Evolutionary conservation across 2,329 filamentous ascomycete species (phyloP).

Genomic region (Ceratocystis eucalypticola): DNA sequence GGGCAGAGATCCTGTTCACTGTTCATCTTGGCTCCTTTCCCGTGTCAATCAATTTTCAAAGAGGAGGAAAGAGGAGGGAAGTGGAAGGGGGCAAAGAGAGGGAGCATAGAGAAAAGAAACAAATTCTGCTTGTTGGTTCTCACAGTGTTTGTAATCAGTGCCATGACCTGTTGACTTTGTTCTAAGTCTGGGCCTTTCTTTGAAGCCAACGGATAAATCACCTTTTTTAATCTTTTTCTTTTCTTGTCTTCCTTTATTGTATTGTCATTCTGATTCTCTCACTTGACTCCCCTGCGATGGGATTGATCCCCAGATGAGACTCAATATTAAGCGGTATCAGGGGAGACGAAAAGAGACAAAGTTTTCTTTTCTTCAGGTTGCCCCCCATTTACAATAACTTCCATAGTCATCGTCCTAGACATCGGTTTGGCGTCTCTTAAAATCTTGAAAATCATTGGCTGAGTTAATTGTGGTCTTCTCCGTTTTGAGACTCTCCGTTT

Average conservation of each 20-base stretch:
- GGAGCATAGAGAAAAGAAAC: background rate
- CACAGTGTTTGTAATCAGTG: background rate
- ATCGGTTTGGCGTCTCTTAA: background rate
- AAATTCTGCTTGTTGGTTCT: background rate
- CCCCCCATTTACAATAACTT: background rate
- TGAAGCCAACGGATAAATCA: background rate
- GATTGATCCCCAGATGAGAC: background rate
- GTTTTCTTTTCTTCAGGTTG: background rate
- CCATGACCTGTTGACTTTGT: background rate
- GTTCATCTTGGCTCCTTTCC: constrained; percentile 5
- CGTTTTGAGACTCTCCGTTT: background rate
- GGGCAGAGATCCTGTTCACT: background rate
- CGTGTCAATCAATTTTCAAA: background rate
- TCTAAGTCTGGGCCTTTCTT: background rate
- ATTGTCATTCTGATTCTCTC: background rate
- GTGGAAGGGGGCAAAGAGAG: background rate
- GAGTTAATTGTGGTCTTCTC: background rate
- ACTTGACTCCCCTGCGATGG: background rate
- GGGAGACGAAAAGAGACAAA: background rate
- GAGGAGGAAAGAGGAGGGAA: background rate
- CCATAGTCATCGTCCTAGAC: background rate
- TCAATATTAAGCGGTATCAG: background rate
- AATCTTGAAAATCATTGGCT: background rate
- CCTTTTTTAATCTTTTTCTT: background rate
- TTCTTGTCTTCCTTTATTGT: background rate